Percentiles rank a stretch among this genome's conserved stretches.
Conservation (phyloP, 2,329 filamentous ascomycete genomes). For the Neonectria coccinea region DNA sequence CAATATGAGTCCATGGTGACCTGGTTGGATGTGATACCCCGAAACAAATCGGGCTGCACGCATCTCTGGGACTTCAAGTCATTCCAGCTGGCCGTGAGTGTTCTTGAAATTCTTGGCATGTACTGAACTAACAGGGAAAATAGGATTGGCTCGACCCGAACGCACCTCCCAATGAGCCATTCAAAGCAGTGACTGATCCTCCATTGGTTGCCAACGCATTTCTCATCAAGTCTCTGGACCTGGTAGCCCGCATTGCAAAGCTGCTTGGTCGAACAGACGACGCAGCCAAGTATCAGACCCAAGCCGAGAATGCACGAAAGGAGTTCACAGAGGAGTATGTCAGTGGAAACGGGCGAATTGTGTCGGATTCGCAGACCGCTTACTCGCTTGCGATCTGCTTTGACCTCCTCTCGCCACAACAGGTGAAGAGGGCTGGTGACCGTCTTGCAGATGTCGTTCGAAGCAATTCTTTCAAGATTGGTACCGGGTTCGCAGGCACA, state of each 20-base stretch:
- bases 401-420: slow-evolving; percentile 24
- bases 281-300: slow-evolving; percentile 18
- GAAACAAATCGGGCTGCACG: slow-evolving; percentile 49
- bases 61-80: slow-evolving; percentile 53
- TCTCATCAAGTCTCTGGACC: slow-evolving; percentile 56
- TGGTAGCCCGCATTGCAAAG: slow-evolving; percentile 51
- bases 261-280: slow-evolving; percentile 46
- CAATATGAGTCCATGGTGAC: slow-evolving; percentile 55
- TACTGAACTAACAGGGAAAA: slow-evolving; percentile 30
- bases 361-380: slow-evolving; percentile 41
- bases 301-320: slow-evolving; percentile 30
- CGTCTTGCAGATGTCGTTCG: slow-evolving; percentile 35
- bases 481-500: slow-evolving; percentile 54
- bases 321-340: slow-evolving; percentile 40
- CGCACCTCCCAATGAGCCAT: slow-evolving; percentile 55
- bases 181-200: slow-evolving; percentile 53
- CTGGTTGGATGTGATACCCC: slow-evolving; percentile 52
- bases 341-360: slow-evolving; percentile 35
- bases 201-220: slow-evolving; percentile 61
- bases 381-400: slow-evolving; percentile 43
- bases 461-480: slow-evolving; percentile 35
- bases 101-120: fast-evolving
- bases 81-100: slow-evolving; percentile 39
- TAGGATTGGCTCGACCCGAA: slow-evolving; percentile 64
- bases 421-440: slow-evolving; percentile 26